Base-by-base conservation (phyloP, 1,139 yeast species). In the Sugiyamaella sp. region DNA sequence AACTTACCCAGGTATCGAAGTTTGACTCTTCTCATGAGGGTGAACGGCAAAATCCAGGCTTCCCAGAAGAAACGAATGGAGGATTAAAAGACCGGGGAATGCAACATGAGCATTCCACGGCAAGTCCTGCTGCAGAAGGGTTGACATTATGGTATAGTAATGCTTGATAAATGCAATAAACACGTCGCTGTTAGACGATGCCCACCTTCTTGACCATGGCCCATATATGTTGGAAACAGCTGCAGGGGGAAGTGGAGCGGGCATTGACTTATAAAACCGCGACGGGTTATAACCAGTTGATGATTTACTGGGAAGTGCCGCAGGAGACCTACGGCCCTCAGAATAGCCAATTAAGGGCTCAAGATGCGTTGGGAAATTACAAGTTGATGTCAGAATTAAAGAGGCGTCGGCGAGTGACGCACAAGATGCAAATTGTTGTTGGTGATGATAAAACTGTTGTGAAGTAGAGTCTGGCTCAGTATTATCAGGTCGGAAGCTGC, bases 141-240 rank as follows among this genome's bases (percentile, higher is more conserved):
- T 55, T 19, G 73, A 63, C 16, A 69, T 54, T 52, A 71, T 54
- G 70, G 67, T 51, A 55, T 73, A 70, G 64, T 85, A 86, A 67
- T 89, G 95, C 64, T 89, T 83, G 54, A 87, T 72, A 63, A 89
- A 89, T 1, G 95, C 84, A 59, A 80, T 80, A 68, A 89, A 87
- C 1, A 88, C 76, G 57, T 78, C 79, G 35, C 80, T 70, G 58
- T 77, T 77, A 39, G 75, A 69, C 4, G 74, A 68, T 62, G 84
- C 71, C 90, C 89, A 79, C 73, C 88, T 61, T 17, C 81, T 74
- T 1, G 82, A 84, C 95, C 95, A 87, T 12, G 78, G 71, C 0
- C 89, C 90, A 56, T 75, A 78, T 2, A 89, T 82, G 55, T 82
- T 86, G 25, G 41, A 42, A 10, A 53, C 27, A 16, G 39, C 35